Percentiles rank a stretch among this genome's conserved stretches.
Evolutionary conservation across 495 filamentous ascomycete species (phyloP).

Genomic region (Talaromyces nanjingensis): DNA sequence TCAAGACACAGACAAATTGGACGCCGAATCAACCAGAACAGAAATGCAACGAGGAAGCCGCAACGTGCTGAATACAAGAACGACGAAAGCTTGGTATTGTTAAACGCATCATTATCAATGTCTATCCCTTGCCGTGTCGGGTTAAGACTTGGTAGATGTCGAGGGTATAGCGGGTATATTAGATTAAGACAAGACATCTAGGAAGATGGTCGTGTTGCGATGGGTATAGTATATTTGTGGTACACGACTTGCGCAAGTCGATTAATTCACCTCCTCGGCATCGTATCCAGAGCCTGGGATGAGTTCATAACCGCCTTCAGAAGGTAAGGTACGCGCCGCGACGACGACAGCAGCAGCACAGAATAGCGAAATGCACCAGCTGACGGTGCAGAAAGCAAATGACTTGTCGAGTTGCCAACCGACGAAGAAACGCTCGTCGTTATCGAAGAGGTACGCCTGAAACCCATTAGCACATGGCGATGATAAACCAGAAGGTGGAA

Average conservation of each 20-base stretch:
- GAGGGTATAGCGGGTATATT: not conserved
- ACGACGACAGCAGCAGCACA: constrained; percentile 54
- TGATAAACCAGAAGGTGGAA: not conserved
- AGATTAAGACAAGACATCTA: not conserved
- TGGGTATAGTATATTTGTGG: not conserved
- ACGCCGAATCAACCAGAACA: not conserved
- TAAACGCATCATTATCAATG: too few relatives aligned
- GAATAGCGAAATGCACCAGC: constrained; percentile 59
- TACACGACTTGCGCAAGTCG: not conserved
- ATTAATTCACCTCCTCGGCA: not conserved
- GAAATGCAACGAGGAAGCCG: constrained; percentile 1
- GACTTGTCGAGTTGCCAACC: constrained; percentile 78
- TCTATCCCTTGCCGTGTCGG: too few relatives aligned
- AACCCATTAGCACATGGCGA: not conserved
- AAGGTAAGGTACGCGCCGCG: constrained; percentile 60
- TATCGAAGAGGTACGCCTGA: constrained; percentile 75
- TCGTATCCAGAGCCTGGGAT: constrained; percentile 40
- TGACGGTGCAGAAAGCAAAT: constrained; percentile 70
- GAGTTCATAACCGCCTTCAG: constrained; percentile 81
- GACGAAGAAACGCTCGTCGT: constrained; percentile 77
- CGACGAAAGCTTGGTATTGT: not conserved
- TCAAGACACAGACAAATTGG: not conserved
- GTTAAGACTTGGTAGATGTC: not conserved
- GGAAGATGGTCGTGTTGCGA: not conserved
- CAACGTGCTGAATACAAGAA: not conserved